Conservation (phyloP, 306 rosid genomes). For the Urtica urens region DNA sequence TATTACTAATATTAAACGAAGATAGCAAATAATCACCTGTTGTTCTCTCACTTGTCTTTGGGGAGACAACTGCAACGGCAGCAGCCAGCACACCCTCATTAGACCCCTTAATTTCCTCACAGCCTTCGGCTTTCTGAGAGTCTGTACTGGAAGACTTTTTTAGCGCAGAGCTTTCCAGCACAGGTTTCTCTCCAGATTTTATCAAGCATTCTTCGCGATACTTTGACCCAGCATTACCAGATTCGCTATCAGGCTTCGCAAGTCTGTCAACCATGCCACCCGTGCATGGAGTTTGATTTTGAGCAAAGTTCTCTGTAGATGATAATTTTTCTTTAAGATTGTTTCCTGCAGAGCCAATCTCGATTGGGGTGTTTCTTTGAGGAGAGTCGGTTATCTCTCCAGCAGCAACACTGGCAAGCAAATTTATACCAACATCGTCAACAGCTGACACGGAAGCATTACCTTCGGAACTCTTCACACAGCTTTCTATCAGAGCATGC, state of each 20-base stretch:
- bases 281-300: slow-evolving; percentile 33
- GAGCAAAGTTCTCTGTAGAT: slow-evolving; percentile 21
- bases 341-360: slow-evolving; percentile 28
- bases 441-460: slow-evolving; percentile 26
- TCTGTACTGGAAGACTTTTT: slow-evolving; percentile 18
- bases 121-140: slow-evolving; percentile 17
- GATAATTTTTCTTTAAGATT: slow-evolving; percentile 34
- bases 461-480: slow-evolving; percentile 60
- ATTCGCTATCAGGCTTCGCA: slow-evolving; percentile 21
- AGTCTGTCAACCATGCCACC: slow-evolving; percentile 22
- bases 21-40: slow-evolving; percentile 12
- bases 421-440: slow-evolving; percentile 80
- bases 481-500: slow-evolving; percentile 68
- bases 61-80: slow-evolving; percentile 20
- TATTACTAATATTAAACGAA: slow-evolving; percentile 20
- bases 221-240: slow-evolving; percentile 20
- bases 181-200: slow-evolving; percentile 24
- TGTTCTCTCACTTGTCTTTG: slow-evolving; percentile 22
- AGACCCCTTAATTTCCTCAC: slow-evolving; percentile 25
- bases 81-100: slow-evolving; percentile 17
- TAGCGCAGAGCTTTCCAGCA: slow-evolving; percentile 13
- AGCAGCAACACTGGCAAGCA: slow-evolving; percentile 90
- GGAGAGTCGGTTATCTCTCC: slow-evolving; percentile 66
- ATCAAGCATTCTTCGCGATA: slow-evolving; percentile 10
- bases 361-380: slow-evolving; percentile 30